A percentile compares a stretch with the other conserved stretches of the same genome.
Evolutionary conservation across 2,329 filamentous ascomycete species (phyloP).

Genomic region (Cytospora leucostoma): DNA sequence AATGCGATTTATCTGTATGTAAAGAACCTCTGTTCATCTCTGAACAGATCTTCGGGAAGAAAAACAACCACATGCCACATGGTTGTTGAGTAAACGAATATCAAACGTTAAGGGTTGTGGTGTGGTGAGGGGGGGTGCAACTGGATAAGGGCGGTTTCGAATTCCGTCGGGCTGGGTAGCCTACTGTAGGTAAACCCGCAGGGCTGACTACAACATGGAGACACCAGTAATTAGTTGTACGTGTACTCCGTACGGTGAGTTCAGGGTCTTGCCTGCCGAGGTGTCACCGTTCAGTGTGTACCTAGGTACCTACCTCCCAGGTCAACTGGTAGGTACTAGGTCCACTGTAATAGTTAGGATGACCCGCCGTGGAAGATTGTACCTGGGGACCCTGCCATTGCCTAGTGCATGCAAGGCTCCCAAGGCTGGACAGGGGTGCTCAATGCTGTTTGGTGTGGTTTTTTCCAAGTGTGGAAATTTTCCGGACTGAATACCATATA

Average conservation of each 20-base stretch:
- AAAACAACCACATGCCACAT: too few relatives aligned
- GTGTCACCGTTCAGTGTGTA: not conserved
- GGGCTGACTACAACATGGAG: not conserved
- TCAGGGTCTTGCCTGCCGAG: constrained; percentile 21
- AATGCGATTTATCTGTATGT: too few relatives aligned
- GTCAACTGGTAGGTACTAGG: not conserved
- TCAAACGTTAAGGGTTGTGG: too few relatives aligned
- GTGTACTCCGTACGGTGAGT: not conserved
- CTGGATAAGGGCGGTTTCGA: too few relatives aligned
- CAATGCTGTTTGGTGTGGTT: not conserved
- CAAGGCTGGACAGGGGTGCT: constrained; percentile 2
- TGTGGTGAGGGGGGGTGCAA: too few relatives aligned
- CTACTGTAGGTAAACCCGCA: too few relatives aligned
- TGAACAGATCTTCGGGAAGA: too few relatives aligned
- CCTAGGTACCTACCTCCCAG: not conserved
- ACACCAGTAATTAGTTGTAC: not conserved
- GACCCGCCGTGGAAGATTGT: not conserved
- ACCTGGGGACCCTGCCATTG: not conserved
- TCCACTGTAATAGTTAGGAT: not conserved
- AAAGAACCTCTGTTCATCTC: too few relatives aligned
- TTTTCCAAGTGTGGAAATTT: constrained; percentile 2
- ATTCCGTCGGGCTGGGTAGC: too few relatives aligned
- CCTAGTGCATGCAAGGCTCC: not conserved
- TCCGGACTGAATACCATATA: not conserved
- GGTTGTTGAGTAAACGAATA: too few relatives aligned